Percentiles rank a stretch among this genome's conserved stretches.
Evolutionary conservation across 306 rosid species (phyloP).

Genomic region (Sechiopsis laciniata): DNA sequence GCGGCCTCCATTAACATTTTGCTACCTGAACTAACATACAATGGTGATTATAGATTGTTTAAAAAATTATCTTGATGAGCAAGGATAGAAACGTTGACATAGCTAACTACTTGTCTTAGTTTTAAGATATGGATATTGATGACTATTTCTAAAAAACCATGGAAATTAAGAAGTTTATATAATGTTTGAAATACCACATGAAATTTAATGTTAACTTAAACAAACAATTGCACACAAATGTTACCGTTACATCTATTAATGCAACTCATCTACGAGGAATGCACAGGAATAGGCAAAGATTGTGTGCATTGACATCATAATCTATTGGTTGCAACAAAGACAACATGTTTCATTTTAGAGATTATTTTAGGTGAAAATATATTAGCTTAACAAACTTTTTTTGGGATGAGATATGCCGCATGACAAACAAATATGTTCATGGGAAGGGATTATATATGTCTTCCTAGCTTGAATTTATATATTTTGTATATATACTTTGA

Average conservation of each 20-base stretch:
- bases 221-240: background rate
- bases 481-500: background rate
- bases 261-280: background rate
- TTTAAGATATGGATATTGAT: conserved; percentile 1
- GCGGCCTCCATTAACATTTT: background rate
- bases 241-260: background rate
- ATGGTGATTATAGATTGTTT: conserved; percentile 10
- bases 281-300: background rate
- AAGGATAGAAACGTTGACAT: background rate
- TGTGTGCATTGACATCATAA: background rate
- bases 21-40: background rate
- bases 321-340: background rate
- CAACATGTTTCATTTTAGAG: background rate
- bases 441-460: no score
- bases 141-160: background rate
- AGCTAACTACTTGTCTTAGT: background rate
- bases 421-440: no score
- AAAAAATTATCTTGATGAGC: background rate
- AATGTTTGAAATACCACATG: background rate
- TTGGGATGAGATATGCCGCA: no score
- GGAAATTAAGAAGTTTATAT: background rate
- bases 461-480: no score
- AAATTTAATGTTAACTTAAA: background rate
- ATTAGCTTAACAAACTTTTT: background rate
- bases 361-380: background rate